Evolutionary conservation across 2,329 filamentous ascomycete species (phyloP), one percentile per base, ranked within the genome.

Genomic region (Bisporella sp.): DNA sequence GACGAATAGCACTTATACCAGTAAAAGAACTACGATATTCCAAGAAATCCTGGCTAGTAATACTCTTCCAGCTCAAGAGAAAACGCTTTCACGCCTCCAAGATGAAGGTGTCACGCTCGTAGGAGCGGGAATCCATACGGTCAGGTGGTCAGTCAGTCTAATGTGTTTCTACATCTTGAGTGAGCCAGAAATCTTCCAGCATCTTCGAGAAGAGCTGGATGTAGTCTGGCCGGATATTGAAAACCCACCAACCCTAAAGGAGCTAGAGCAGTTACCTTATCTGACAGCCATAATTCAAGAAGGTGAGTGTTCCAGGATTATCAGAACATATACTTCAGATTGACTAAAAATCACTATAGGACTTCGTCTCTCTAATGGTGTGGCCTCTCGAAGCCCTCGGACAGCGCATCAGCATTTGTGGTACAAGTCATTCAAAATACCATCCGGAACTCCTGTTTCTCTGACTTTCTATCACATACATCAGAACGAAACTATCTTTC

Each of bases 71-170:
- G 43, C 28, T 32, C 21, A 30, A 31, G 59, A 63, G n/a, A 54
- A 57, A 31, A 51, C 49, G 3, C 9, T 53, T 5, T 41, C 28
- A 8, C 56, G 56, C 3, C 54, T 63, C 12, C 47, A 47, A 13
- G 49, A 59, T 9, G 62, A 63, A 49, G 60, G 46, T 0, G 41
- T 57, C 21, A 50, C 56, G 5, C 43, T 64, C 11, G 49, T 64
- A 9, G 56, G 50, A 31, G 62, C 61, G 6, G 62, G 62, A 3
- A 59, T 59, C 0, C 59, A 64, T 37, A 62, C 59, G 0, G 59
- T 60, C 29, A 56, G 57, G 13, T 48, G 54, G 31, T 55, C 55
- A 1, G 42, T 63, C 4, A 54, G 52, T 1, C 50, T 55, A 4
- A 56, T 47, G 1, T 48, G 52, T 2, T 64, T 55, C 45, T 49